Percentiles rank a stretch among this genome's conserved stretches.
These are phyloP conservation scores for Tetraselmis chui DNA, from an alignment of 139 green algal genomes.

Conservation along the genomic window DNA sequence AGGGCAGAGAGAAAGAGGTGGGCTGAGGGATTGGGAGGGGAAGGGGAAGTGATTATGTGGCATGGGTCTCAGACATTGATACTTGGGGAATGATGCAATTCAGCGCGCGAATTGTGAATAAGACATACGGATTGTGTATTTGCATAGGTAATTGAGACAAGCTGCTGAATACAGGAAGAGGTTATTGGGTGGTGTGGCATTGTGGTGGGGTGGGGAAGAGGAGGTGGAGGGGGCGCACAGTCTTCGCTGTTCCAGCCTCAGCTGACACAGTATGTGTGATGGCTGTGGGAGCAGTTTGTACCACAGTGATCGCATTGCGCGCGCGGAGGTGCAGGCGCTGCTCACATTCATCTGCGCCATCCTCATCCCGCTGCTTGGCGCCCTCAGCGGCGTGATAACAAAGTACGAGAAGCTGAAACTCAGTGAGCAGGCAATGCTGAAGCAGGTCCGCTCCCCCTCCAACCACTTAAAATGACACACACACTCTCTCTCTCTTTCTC, in stretches of 20 bases:
- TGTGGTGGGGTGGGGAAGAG: neutral
- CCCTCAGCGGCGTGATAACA: neutral
- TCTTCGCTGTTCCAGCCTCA: neutral
- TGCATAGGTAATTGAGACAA: no score
- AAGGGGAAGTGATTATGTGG: no score
- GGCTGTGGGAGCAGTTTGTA: no score
- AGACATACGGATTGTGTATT: no score
- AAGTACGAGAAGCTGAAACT: neutral
- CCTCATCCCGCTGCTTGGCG: neutral
- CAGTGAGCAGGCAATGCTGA: neutral
- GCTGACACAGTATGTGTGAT: no score
- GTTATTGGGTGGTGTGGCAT: no score
- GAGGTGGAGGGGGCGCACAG: neutral
- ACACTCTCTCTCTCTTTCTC: neutral
- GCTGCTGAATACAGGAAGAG: no score
- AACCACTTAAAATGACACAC: neutral
- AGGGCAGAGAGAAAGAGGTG: no score
- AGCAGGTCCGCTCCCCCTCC: neutral
- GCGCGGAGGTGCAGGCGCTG: neutral
- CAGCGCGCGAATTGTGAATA: no score
- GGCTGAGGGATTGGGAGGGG: no score
- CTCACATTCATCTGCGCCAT: neutral
- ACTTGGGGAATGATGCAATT: no score
- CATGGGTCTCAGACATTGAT: no score
- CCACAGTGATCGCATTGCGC: neutral